A percentile compares a stretch with the other conserved stretches of the same genome.
phyloP scores from a whole-genome alignment of 768 basidiomycete genomes.

The Suillus lakei region DNA sequence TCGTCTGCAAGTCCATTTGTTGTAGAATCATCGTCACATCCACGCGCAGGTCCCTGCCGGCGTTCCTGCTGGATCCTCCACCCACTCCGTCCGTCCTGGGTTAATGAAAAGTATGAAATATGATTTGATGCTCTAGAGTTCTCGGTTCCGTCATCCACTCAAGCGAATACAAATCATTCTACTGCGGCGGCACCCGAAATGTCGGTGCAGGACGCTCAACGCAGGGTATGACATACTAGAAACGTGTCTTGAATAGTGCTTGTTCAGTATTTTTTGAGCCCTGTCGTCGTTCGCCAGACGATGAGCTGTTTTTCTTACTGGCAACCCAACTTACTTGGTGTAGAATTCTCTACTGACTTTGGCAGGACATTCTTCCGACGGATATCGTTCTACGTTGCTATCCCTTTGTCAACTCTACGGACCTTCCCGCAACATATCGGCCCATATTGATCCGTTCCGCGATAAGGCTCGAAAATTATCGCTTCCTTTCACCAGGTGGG shows the following conservation, averaged over 20 bases:
- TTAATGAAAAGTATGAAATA: too few species aligned
- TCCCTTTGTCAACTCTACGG: too few species aligned
- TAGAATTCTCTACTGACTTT: neutral
- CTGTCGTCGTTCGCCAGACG: conserved; percentile 9
- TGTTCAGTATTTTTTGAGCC: conserved; percentile 10
- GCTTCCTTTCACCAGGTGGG: neutral
- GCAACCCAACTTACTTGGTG: neutral
- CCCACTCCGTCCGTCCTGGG: too few species aligned
- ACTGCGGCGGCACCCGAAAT: neutral
- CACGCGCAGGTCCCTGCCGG: too few species aligned
- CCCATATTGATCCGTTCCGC: conserved; percentile 9
- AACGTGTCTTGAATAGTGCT: conserved; percentile 1
- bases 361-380: conserved; percentile 10
- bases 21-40: too few species aligned
- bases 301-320: conserved; percentile 5
- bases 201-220: conserved; percentile 13
- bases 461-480: neutral
- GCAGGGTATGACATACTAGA: conserved; percentile 12
- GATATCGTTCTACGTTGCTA: neutral
- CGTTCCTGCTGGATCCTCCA: too few species aligned
- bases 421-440: neutral
- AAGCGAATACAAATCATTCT: neutral
- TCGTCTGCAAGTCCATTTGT: too few species aligned
- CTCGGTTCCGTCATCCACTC: neutral
- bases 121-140: neutral